A percentile compares a stretch with the other conserved stretches of the same genome.
Conservation (phyloP, 2,329 filamentous ascomycete genomes). For the Penicillium oxalicum region DNA sequence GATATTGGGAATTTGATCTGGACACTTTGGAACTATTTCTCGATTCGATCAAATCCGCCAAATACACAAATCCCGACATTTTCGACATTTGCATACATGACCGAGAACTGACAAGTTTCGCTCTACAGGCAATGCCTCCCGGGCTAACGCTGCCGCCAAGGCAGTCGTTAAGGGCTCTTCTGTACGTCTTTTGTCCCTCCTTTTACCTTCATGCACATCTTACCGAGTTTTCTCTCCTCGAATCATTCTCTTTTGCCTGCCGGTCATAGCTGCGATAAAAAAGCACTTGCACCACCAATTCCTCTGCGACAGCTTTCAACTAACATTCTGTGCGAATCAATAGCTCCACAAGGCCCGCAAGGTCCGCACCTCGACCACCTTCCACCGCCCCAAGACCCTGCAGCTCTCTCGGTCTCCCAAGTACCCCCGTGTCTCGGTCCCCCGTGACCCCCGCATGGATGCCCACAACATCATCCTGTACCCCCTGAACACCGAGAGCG, state of each 20-base stretch:
- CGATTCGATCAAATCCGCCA: conserved; percentile 6
- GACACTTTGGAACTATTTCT: background rate
- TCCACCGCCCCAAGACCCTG: conserved; percentile 97
- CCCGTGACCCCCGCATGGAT: conserved; percentile 84
- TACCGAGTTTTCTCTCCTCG: background rate
- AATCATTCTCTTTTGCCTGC: background rate
- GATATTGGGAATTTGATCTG: background rate
- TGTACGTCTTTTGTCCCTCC: conserved; percentile 62
- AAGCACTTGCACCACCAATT: conserved; percentile 1
- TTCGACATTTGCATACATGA: conserved; percentile 12
- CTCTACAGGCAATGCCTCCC: conserved; percentile 44
- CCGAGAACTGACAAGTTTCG: conserved; percentile 23
- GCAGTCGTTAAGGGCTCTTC: conserved; percentile 94
- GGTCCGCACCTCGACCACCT: conserved; percentile 85
- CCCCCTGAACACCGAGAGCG: conserved; percentile 98
- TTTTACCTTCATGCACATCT: too few species aligned
- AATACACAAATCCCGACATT: conserved; percentile 10
- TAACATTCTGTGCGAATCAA: conserved; percentile 16
- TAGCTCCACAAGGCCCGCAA: conserved; percentile 85
- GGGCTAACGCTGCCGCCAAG: conserved; percentile 92
- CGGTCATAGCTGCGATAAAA: background rate
- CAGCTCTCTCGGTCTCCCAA: conserved; percentile 84
- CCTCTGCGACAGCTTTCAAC: conserved; percentile 8
- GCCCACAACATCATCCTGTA: conserved; percentile 97
- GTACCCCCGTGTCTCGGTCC: conserved; percentile 94